phyloP scores from a whole-genome alignment of 2,329 filamentous ascomycete species.

The Colletotrichum phormii region DNA sequence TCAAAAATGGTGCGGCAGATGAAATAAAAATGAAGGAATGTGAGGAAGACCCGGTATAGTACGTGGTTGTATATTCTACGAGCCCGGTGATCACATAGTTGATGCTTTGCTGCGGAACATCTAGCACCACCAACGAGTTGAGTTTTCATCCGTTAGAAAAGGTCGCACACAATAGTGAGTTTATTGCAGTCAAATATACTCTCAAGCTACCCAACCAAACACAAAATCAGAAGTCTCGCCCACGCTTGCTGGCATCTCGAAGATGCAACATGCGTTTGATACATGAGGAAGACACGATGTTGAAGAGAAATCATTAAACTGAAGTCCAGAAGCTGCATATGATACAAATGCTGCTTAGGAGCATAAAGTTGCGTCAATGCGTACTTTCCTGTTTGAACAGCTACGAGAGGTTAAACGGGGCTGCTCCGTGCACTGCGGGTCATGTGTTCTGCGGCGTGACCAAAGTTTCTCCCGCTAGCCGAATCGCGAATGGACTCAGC shows the following conservation, averaged over 20 bases:
- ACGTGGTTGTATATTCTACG: too few species aligned
- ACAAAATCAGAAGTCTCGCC: too few species aligned
- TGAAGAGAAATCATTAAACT: not conserved
- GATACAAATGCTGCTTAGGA: not conserved
- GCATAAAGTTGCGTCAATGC: not conserved
- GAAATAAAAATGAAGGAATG: too few species aligned
- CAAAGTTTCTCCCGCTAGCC: constrained; percentile 50
- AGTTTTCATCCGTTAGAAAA: too few species aligned
- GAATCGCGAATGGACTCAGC: constrained; percentile 53
- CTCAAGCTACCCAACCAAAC: too few species aligned
- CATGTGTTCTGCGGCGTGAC: constrained; percentile 50
- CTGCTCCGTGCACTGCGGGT: constrained; percentile 23
- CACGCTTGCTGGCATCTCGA: not conserved
- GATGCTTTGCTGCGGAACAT: not conserved
- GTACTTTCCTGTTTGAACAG: not conserved
- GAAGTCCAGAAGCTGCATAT: not conserved
- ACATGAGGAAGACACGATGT: not conserved
- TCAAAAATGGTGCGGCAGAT: too few species aligned
- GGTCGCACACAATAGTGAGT: too few species aligned
- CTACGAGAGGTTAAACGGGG: not conserved
- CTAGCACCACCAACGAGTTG: too few species aligned
- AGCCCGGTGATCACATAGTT: too few species aligned
- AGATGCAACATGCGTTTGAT: not conserved
- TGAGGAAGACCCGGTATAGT: too few species aligned
- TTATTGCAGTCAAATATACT: too few species aligned